Evolutionary conservation across 192 early-diverging fungal genomes (phyloP).

Genomic region (Gaertneriomyces semiglobifer): DNA sequence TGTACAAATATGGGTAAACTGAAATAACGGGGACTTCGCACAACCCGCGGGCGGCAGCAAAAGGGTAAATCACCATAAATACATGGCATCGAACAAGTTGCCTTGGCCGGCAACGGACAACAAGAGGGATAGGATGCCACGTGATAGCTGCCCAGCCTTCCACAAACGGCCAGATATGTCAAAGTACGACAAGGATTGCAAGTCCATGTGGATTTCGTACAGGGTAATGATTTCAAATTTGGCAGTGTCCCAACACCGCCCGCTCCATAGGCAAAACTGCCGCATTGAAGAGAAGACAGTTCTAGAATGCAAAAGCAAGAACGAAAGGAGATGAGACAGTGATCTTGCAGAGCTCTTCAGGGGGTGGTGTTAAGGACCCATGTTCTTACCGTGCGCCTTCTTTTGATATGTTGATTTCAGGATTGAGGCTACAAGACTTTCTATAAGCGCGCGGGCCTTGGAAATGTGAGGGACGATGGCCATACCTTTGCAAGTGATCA

Average conservation of each 20-base stretch:
- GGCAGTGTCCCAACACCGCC: conserved; percentile 25
- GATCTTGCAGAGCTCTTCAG: not conserved
- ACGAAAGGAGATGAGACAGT: not conserved
- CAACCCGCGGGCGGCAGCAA: too few relatives aligned
- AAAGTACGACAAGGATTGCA: conserved; percentile 19
- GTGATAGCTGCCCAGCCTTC: conserved; percentile 11
- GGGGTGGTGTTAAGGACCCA: not conserved
- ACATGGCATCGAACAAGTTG: too few relatives aligned
- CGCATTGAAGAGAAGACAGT: conserved; percentile 23
- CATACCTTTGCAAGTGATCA: conserved; percentile 32
- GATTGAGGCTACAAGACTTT: conserved; percentile 20
- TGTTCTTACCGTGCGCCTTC: conserved; percentile 22
- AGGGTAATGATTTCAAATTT: conserved; percentile 30
- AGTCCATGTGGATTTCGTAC: conserved; percentile 26
- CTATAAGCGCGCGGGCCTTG: not conserved
- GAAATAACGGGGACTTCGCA: too few relatives aligned
- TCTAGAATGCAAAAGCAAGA: not conserved
- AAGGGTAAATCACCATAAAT: too few relatives aligned
- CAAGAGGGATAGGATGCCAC: conserved; percentile 1
- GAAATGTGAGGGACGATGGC: too few relatives aligned
- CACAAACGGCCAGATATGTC: conserved; percentile 19
- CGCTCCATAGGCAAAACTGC: conserved; percentile 31
- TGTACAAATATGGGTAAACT: too few relatives aligned
- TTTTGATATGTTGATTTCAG: conserved; percentile 28
- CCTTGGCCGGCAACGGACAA: too few relatives aligned